These are phyloP conservation scores for Eimeria sp. DNA, from an alignment of 169 alveolate species.

Conservation along the genomic window DNA sequence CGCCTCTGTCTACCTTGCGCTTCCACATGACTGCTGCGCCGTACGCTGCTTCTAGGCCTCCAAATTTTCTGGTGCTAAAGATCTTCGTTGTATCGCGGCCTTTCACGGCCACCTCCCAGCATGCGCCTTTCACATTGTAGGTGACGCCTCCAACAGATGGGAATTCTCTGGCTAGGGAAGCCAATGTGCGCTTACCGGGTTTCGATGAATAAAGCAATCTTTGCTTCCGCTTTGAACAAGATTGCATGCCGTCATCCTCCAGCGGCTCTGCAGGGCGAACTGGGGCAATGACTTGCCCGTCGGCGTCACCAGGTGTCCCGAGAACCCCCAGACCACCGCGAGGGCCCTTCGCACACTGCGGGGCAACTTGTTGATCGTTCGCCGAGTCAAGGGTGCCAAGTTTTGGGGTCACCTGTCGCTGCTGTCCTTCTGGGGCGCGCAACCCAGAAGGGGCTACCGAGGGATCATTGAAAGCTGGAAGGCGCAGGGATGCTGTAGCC, in stretches of 20 bases:
- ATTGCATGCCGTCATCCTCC: constrained; percentile 34
- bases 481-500: constrained; percentile 27
- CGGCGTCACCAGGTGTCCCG: constrained; percentile 32
- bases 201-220: constrained; percentile 43
- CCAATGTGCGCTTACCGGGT: constrained; percentile 71
- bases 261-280: constrained; percentile 43
- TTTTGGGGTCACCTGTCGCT: constrained; percentile 17
- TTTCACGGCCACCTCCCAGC: constrained; percentile 79
- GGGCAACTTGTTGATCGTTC: background rate
- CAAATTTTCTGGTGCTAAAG: constrained; percentile 76
- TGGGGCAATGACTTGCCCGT: constrained; percentile 1
- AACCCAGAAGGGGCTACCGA: background rate
- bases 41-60: constrained; percentile 78
- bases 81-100: constrained; percentile 52
- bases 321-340: constrained; percentile 31
- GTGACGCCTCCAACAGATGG: constrained; percentile 72
- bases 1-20: constrained; percentile 52
- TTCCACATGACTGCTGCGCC: constrained; percentile 79
- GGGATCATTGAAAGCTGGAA: constrained; percentile 25
- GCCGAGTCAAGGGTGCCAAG: background rate
- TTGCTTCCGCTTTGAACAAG: constrained; percentile 59
- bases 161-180: constrained; percentile 72
- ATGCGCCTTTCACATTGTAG: constrained; percentile 79
- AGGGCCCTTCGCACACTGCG: constrained; percentile 10
- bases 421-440: constrained; percentile 59